A percentile compares a stretch with the other conserved stretches of the same genome.
Evolutionary conservation across 306 rosid species (phyloP).

Genomic region (Begonia peltatifolia): DNA sequence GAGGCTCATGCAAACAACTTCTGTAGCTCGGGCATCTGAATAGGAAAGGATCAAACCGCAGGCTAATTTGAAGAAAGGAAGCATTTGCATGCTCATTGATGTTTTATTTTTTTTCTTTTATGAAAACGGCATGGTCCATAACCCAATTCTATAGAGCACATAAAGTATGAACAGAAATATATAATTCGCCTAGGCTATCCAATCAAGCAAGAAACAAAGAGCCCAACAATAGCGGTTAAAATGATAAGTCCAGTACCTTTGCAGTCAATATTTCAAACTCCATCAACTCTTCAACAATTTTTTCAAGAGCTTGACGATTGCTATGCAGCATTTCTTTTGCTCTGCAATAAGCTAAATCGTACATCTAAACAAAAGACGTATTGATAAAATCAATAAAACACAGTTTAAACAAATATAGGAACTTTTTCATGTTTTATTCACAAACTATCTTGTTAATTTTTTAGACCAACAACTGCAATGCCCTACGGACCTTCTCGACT

Average conservation of each 20-base stretch:
- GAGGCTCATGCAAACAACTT: too few relatives aligned
- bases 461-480: constrained; percentile 49
- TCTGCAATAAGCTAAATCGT: constrained; percentile 74
- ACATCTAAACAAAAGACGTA: constrained; percentile 33
- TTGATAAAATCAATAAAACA: too few relatives aligned
- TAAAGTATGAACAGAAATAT: neutral
- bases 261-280: constrained; percentile 80
- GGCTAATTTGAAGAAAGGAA: too few relatives aligned
- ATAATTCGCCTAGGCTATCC: neutral
- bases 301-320: constrained; percentile 68
- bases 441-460: constrained; percentile 17
- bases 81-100: too few relatives aligned
- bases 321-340: constrained; percentile 66
- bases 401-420: neutral
- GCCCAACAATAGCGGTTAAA: constrained; percentile 3
- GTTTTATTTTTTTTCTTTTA: too few relatives aligned
- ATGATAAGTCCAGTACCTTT: constrained; percentile 37
- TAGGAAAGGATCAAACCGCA: too few relatives aligned
- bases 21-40: too few relatives aligned
- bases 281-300: constrained; percentile 69
- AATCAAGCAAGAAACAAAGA: constrained; percentile 9
- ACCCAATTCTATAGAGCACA: neutral
- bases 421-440: neutral
- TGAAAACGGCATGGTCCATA: too few relatives aligned
- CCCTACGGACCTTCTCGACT: constrained; percentile 61